Conservation (phyloP, 202 grass and related monocot species). For the Elaeis oleifera region DNA sequence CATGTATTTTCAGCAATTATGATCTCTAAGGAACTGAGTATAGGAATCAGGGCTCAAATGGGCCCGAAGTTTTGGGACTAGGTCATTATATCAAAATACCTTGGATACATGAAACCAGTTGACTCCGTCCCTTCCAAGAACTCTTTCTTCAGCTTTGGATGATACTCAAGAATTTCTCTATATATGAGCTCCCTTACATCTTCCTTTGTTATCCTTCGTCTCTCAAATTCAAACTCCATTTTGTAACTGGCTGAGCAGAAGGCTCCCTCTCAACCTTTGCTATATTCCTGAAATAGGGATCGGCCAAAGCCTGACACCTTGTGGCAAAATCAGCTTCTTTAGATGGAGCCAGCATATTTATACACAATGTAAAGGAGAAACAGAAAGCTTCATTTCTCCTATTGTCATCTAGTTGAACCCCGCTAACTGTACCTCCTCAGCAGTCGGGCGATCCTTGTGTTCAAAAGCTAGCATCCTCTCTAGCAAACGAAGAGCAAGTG, state of each 20-base stretch:
- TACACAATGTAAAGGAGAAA: no score
- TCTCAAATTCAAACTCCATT: slow-evolving; percentile 88
- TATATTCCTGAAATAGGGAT: slow-evolving; percentile 96
- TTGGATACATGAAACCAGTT: slow-evolving; percentile 88
- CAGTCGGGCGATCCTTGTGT: slow-evolving; percentile 76
- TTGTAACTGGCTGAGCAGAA: slow-evolving; percentile 73
- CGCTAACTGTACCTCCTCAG: slow-evolving; percentile 63
- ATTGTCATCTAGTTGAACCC: background rate
- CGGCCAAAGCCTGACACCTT: slow-evolving; percentile 59
- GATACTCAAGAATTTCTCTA: slow-evolving; percentile 88
- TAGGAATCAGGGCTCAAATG: no score
- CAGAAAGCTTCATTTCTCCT: background rate
- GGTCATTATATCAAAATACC: slow-evolving; percentile 20
- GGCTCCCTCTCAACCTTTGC: slow-evolving; percentile 83
- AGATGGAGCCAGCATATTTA: no score
- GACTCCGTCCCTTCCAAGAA: slow-evolving; percentile 67
- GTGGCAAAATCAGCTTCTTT: slow-evolving; percentile 19
- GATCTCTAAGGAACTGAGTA: no score
- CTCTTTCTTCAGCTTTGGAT: slow-evolving; percentile 80
- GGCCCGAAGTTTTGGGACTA: no score
- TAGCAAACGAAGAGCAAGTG: slow-evolving; percentile 52
- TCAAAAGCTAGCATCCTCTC: slow-evolving; percentile 91
- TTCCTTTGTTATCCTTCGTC: slow-evolving; percentile 80
- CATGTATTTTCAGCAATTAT: no score
- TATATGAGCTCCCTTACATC: slow-evolving; percentile 94